phyloP scores from a whole-genome alignment of 2,329 filamentous ascomycete species.

The Neofusicoccum sp. region DNA sequence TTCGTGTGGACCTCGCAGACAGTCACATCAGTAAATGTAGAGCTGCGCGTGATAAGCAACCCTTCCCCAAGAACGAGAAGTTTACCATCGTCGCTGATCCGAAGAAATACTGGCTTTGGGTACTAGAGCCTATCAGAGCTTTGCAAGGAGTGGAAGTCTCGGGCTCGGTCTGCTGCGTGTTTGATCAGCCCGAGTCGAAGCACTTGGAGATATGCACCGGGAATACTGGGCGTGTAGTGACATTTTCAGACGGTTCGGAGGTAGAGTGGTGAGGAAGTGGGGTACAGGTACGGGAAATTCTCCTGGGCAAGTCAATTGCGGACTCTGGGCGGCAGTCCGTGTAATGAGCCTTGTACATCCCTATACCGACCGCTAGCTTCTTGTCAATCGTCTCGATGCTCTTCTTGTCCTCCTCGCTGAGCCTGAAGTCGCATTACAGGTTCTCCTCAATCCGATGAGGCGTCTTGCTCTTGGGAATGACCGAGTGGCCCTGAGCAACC shows the following conservation, averaged over 20 bases:
- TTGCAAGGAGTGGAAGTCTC: not conserved
- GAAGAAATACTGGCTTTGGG: not conserved
- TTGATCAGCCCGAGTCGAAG: not conserved
- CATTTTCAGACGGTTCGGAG: no score
- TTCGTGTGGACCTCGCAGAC: not conserved
- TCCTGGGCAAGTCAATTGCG: not conserved
- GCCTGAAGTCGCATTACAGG: constrained; percentile 53
- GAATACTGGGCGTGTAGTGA: no score
- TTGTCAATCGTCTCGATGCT: constrained; percentile 51
- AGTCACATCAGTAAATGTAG: not conserved
- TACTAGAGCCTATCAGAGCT: not conserved
- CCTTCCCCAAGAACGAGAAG: not conserved
- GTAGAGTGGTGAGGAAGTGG: no score
- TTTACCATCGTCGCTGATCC: not conserved
- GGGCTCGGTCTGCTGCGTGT: not conserved
- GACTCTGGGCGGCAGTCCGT: constrained; percentile 57
- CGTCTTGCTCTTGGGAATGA: constrained; percentile 68
- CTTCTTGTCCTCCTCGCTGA: constrained; percentile 56
- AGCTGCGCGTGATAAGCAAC: not conserved
- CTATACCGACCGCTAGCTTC: constrained; percentile 42
- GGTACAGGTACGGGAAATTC: no score
- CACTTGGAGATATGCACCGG: not conserved
- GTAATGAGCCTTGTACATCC: constrained; percentile 60
- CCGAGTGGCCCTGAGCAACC: constrained; percentile 74
- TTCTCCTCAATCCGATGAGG: constrained; percentile 31